Evolutionary conservation across 441 rosid species (phyloP).

Genomic region (Syzygium syzygioides): DNA sequence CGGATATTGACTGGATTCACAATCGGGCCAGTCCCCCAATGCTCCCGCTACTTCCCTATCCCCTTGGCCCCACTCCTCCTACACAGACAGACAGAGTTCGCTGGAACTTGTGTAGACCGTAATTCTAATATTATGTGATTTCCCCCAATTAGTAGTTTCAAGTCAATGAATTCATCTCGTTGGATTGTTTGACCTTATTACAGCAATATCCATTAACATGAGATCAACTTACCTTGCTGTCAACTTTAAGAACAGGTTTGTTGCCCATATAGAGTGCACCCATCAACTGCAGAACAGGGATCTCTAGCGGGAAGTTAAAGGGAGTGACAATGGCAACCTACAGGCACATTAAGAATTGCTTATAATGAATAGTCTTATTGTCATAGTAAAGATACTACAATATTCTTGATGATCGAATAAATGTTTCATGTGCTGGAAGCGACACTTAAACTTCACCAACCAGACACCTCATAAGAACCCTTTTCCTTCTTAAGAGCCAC

Average conservation of each 20-base stretch:
- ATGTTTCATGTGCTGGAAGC: neutral
- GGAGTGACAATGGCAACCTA: conserved; percentile 97
- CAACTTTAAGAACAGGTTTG: conserved; percentile 91
- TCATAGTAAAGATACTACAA: neutral
- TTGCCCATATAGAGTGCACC: conserved; percentile 99
- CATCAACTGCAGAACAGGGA: conserved; percentile 95
- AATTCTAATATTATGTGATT: neutral
- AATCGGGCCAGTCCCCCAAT: neutral
- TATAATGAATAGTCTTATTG: neutral
- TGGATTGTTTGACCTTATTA: neutral
- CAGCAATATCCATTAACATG: neutral
- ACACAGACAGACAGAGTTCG: neutral
- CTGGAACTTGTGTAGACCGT: neutral
- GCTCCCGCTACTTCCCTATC: neutral
- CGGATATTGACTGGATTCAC: neutral
- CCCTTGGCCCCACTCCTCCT: neutral
- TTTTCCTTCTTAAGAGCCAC: neutral
- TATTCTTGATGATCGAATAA: neutral
- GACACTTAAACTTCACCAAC: neutral
- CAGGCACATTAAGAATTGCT: neutral
- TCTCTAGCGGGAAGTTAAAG: conserved; percentile 96
- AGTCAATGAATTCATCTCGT: neutral
- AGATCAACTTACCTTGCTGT: conserved; percentile 66
- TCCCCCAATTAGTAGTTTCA: neutral
- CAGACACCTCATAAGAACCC: neutral